Conservation (phyloP, 441 rosid genomes). For the Gossypium lobatum region DNA sequence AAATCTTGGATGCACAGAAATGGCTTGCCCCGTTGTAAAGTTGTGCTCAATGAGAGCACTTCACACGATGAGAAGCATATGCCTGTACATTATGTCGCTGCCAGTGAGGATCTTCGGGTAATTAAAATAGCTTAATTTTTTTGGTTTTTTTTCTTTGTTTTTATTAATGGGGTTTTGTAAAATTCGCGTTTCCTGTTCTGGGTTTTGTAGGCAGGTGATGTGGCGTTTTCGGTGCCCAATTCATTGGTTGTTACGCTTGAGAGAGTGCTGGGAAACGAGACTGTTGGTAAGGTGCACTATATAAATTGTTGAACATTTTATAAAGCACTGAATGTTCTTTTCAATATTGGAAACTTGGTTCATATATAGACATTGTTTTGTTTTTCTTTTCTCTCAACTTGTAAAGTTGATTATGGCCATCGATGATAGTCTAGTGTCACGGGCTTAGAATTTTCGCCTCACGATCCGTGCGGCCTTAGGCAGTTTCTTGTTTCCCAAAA, state of each 20-base stretch:
- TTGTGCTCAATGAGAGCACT: constrained; percentile 61
- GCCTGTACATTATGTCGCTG: constrained; percentile 80
- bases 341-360: background rate
- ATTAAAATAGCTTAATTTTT: background rate
- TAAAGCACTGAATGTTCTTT: background rate
- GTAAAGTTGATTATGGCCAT: too few relatives aligned
- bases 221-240: constrained; percentile 74
- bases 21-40: constrained; percentile 86
- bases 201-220: constrained; percentile 61
- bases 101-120: constrained; percentile 86
- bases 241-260: constrained; percentile 85
- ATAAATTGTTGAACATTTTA: background rate
- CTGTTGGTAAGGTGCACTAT: constrained; percentile 53
- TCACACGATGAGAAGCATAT: constrained; percentile 53
- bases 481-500: too few relatives aligned
- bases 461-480: too few relatives aligned
- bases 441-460: too few relatives aligned
- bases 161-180: background rate
- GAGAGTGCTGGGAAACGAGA: constrained; percentile 89
- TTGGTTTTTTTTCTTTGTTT: background rate
- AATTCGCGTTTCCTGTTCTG: background rate
- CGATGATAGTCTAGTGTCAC: too few relatives aligned
- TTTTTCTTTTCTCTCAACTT: too few relatives aligned
- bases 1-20: constrained; percentile 87
- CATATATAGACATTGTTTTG: background rate